Evolutionary conservation across 192 early-diverging fungal species (phyloP).

Genomic region (Podila clonocystis): DNA sequence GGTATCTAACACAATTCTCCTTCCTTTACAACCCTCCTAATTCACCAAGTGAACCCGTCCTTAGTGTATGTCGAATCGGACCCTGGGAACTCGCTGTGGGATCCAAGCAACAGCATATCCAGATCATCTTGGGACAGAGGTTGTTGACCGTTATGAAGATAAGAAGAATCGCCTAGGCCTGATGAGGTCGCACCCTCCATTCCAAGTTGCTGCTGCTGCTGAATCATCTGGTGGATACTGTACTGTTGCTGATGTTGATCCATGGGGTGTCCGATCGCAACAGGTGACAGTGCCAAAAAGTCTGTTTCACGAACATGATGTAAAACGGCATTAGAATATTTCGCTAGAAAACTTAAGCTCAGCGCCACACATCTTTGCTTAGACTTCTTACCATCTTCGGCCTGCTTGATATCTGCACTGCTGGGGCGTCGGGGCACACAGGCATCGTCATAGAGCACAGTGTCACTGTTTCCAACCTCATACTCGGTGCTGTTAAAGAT

Average conservation of each 20-base stretch:
- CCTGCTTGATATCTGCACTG: slow-evolving; percentile 22
- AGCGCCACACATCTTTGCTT: not conserved
- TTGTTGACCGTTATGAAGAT: slow-evolving; percentile 1
- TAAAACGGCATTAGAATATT: not conserved
- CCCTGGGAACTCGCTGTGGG: slow-evolving; percentile 12
- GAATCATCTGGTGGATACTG: slow-evolving; percentile 1
- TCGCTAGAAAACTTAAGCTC: not conserved
- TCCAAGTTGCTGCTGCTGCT: slow-evolving; percentile 8
- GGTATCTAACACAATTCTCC: not conserved
- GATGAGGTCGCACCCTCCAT: not conserved
- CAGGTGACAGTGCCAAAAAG: slow-evolving; percentile 25
- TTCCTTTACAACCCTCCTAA: not conserved
- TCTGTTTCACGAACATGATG: slow-evolving; percentile 2
- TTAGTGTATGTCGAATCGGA: slow-evolving; percentile 11
- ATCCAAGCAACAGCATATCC: slow-evolving; percentile 29
- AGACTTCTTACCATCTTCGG: slow-evolving; percentile 23
- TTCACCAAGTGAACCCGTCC: slow-evolving; percentile 42
- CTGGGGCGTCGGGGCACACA: slow-evolving; percentile 17
- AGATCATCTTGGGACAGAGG: slow-evolving; percentile 37
- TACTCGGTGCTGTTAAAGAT: not conserved
- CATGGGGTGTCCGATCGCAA: not conserved
- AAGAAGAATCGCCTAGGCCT: slow-evolving; percentile 2
- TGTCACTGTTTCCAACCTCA: not conserved
- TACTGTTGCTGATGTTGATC: slow-evolving; percentile 9
- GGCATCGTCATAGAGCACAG: slow-evolving; percentile 16